Evolutionary conservation across 2,329 filamentous ascomycete genomes (phyloP).

Genomic region (Iodosphaeria phyllophila): DNA sequence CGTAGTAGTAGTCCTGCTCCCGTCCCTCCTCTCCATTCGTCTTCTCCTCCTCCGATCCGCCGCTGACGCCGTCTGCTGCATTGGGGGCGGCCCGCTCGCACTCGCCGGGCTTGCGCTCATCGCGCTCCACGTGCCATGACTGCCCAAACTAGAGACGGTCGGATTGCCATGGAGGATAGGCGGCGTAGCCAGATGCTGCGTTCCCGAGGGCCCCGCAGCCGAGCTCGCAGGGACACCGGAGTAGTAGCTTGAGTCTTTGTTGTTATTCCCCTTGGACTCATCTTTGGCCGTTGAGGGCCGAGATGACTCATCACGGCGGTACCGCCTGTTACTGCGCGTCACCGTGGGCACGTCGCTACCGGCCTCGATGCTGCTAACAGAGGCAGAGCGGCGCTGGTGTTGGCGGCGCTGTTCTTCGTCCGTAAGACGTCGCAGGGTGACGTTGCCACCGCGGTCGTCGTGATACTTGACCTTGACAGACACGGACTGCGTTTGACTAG

Average conservation of each 20-base stretch:
- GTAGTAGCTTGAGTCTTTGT: conserved; percentile 44
- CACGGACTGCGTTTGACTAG: conserved; percentile 28
- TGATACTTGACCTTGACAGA: conserved; percentile 42
- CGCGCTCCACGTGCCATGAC: conserved; percentile 33
- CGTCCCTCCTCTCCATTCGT: conserved; percentile 31
- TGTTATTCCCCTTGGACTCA: conserved; percentile 26
- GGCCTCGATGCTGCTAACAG: conserved; percentile 36
- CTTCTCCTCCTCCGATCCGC: conserved; percentile 36
- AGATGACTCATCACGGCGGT: conserved; percentile 31
- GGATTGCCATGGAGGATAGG: conserved; percentile 6
- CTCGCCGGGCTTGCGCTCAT: conserved; percentile 24
- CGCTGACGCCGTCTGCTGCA: too few species aligned
- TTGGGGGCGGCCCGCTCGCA: conserved; percentile 18
- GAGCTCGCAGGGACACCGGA: conserved; percentile 18
- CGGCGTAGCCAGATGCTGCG: conserved; percentile 1
- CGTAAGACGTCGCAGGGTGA: conserved; percentile 41
- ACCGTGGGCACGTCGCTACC: conserved; percentile 36
- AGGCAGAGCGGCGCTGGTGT: conserved; percentile 24
- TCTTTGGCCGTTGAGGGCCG: conserved; percentile 38
- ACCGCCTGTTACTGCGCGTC: conserved; percentile 23
- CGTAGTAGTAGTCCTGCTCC: conserved; percentile 11
- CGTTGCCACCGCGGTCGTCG: conserved; percentile 38
- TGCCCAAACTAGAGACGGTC: conserved; percentile 28
- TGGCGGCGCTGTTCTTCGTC: conserved; percentile 33
- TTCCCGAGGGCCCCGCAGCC: conserved; percentile 17